A percentile compares a stretch with the other conserved stretches of the same genome.
Conservation (phyloP, 2,329 filamentous ascomycete species). For the Fusarium annulatum region DNA sequence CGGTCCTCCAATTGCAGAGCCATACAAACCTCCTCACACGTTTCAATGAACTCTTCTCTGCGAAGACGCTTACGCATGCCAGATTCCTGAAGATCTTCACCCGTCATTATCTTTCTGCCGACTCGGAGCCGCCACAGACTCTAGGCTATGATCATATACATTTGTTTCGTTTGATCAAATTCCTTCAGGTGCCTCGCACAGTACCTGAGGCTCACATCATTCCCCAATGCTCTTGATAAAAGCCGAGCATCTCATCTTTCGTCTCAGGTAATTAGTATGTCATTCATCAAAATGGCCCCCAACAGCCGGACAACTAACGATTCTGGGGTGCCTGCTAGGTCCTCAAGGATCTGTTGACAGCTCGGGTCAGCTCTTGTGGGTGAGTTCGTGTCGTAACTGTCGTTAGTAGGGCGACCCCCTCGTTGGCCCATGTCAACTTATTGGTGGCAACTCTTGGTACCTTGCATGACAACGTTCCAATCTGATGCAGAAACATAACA, state of each 20-base stretch:
- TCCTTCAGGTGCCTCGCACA: conserved; percentile 9
- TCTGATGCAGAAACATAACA: conserved; percentile 37
- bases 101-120: conserved; percentile 15
- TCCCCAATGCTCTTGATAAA: conserved; percentile 5
- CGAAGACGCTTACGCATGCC: conserved; percentile 19
- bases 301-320: conserved; percentile 27
- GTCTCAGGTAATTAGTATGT: neutral
- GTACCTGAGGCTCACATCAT: neutral
- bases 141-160: neutral
- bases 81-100: conserved; percentile 22
- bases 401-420: conserved; percentile 33
- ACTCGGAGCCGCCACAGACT: conserved; percentile 3
- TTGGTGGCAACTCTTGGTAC: conserved; percentile 39
- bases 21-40: neutral
- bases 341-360: conserved; percentile 19
- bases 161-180: conserved; percentile 22
- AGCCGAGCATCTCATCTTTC: conserved; percentile 4
- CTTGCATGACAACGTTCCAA: conserved; percentile 42
- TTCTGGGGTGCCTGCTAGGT: conserved; percentile 21
- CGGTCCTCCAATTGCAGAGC: neutral
- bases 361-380: conserved; percentile 25
- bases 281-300: conserved; percentile 13
- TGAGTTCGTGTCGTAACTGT: neutral
- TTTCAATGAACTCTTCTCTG: conserved; percentile 8
- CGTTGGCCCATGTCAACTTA: conserved; percentile 6